Percentiles rank a stretch among this genome's conserved stretches.
These are phyloP conservation scores for Colletotrichum musae DNA, from an alignment of 2,329 filamentous ascomycete species.

Conservation along the genomic window DNA sequence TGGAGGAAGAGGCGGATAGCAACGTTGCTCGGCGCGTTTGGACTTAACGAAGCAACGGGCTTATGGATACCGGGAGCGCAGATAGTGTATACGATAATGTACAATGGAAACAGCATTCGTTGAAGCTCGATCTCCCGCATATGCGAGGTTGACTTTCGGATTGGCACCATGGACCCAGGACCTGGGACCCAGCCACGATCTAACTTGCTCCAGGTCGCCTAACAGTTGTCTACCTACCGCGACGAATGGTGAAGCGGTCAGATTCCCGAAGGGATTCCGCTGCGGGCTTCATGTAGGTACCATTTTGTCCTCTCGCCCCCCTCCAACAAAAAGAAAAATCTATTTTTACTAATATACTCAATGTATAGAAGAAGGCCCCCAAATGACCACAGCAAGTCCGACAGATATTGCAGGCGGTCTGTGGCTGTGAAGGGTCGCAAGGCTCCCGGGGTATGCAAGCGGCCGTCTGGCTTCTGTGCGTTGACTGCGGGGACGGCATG, in stretches of 20 bases:
- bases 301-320: no score
- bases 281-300: no score
- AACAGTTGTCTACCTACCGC: no score
- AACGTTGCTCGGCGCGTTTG: slow-evolving; percentile 11
- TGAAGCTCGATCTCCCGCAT: not conserved
- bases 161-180: no score
- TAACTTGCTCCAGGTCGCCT: no score
- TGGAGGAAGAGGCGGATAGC: not conserved
- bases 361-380: no score
- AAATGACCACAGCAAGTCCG: no score
- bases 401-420: not conserved
- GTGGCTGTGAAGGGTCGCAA: slow-evolving; percentile 2
- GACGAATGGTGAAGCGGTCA: no score
- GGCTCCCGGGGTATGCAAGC: not conserved
- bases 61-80: slow-evolving; percentile 28
- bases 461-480: not conserved
- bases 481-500: not conserved
- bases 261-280: no score
- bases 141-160: not conserved
- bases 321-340: not conserved
- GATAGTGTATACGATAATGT: slow-evolving; percentile 40
- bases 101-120: slow-evolving; percentile 26
- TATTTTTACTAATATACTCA: not conserved
- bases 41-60: slow-evolving; percentile 30
- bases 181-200: no score